phyloP scores from a whole-genome alignment of 352 stramenopile species.

The Pythium aristosporum region DNA sequence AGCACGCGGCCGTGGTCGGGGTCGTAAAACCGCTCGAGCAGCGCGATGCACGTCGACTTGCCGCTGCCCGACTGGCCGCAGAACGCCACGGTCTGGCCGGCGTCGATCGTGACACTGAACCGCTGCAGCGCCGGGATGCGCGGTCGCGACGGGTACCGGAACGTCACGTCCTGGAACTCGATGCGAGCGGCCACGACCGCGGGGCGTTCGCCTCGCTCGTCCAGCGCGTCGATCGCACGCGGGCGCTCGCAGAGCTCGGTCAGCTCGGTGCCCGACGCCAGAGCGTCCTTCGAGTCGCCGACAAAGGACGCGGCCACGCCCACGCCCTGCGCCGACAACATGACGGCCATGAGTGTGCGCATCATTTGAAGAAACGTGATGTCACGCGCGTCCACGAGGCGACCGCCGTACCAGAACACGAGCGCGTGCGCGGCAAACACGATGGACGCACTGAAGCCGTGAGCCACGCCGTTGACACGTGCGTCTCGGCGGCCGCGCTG shows the following conservation, averaged over 20 bases:
- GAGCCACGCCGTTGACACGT: conserved; percentile 36
- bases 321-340: conserved; percentile 39
- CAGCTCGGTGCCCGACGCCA: conserved; percentile 30
- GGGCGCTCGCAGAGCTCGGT: conserved; percentile 26
- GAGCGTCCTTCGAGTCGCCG: conserved; percentile 22
- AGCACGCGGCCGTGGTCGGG: conserved; percentile 29
- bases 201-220: conserved; percentile 23
- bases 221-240: conserved; percentile 25
- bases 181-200: conserved; percentile 35
- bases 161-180: conserved; percentile 38
- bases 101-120: conserved; percentile 33
- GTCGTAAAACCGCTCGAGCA: conserved; percentile 48
- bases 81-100: conserved; percentile 29
- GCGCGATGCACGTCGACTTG: conserved; percentile 38
- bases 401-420: conserved; percentile 60
- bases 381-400: conserved; percentile 37
- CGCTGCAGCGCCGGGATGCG: conserved; percentile 27
- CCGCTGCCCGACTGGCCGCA: conserved; percentile 36
- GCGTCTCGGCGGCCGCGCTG: conserved; percentile 25
- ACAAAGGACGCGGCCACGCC: conserved; percentile 35
- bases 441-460: conserved; percentile 67
- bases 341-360: conserved; percentile 42
- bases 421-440: conserved; percentile 43
- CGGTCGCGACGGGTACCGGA: conserved; percentile 41
- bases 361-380: conserved; percentile 46